phyloP scores from a whole-genome alignment of 306 rosid species.

The Heteromeles arbutifolia region DNA sequence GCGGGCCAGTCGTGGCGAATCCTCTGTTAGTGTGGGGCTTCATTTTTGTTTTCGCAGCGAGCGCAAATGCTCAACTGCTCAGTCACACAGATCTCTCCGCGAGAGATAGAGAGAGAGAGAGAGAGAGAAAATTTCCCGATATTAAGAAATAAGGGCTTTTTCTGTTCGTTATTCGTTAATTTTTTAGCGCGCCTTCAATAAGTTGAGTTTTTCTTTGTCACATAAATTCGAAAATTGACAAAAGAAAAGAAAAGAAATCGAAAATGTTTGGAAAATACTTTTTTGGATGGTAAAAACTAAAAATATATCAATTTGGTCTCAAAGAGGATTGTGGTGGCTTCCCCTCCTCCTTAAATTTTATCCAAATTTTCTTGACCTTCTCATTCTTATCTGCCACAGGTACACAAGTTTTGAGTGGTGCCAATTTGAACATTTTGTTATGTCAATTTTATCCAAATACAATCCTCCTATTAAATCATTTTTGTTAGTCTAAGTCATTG shows the following conservation, averaged over 20 bases:
- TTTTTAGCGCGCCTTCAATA: background rate
- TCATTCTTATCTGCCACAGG: slow-evolving; percentile 2
- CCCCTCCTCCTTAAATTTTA: background rate
- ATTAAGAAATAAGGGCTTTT: no score
- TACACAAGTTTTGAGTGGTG: background rate
- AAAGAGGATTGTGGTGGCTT: no score
- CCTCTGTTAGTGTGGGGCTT: slow-evolving; percentile 42
- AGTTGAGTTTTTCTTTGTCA: background rate
- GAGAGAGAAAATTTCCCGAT: background rate
- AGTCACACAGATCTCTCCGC: background rate
- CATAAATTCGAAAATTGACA: slow-evolving; percentile 8
- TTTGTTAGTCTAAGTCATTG: no score
- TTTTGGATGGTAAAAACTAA: background rate
- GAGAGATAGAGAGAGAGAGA: background rate
- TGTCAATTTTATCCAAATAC: no score
- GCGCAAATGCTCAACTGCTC: slow-evolving; percentile 5
- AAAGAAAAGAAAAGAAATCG: no score
- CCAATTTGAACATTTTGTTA: background rate
- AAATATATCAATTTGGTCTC: no score
- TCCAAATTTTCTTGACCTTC: background rate
- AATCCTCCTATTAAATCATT: no score
- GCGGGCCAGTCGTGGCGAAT: slow-evolving; percentile 22
- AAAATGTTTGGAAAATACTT: background rate
- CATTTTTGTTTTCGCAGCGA: slow-evolving; percentile 31
- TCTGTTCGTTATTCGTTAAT: background rate